Evolutionary conservation across 2,329 filamentous ascomycete genomes (phyloP).

Genomic region (Macrophomina tecta): DNA sequence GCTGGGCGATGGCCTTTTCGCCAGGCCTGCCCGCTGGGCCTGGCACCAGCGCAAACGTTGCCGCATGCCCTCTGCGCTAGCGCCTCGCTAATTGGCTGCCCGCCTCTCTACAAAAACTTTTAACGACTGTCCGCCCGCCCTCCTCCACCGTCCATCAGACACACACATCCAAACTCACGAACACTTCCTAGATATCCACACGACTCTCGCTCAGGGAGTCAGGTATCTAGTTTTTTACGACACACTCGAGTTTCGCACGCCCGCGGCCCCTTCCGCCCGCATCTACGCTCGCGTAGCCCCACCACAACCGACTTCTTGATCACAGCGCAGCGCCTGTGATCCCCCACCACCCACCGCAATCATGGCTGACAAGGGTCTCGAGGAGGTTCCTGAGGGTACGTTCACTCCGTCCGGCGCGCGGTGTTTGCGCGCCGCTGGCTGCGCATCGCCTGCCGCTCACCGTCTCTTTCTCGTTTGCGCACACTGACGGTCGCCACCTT

Average conservation of each 20-base stretch:
- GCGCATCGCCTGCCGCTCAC: slow-evolving; percentile 17
- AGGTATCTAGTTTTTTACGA: slow-evolving; percentile 52
- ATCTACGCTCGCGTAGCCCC: slow-evolving; percentile 49
- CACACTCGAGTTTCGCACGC: slow-evolving; percentile 33
- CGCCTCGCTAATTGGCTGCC: slow-evolving; percentile 30
- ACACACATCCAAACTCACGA: slow-evolving; percentile 34
- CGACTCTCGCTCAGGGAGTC: slow-evolving; percentile 54
- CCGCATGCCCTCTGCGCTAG: slow-evolving; percentile 28
- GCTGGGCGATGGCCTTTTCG: not conserved
- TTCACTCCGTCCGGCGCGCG: slow-evolving; percentile 37
- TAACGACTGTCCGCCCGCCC: slow-evolving; percentile 34
- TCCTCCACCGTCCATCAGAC: slow-evolving; percentile 37
- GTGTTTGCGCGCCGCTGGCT: not conserved
- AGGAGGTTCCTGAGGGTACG: slow-evolving; percentile 95
- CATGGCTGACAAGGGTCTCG: slow-evolving; percentile 99
- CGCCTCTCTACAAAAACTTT: slow-evolving; percentile 29
- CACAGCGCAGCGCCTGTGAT: slow-evolving; percentile 72
- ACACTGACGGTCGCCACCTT: slow-evolving; percentile 35
- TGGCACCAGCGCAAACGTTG: slow-evolving; percentile 21
- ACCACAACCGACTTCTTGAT: slow-evolving; percentile 40
- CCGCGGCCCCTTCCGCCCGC: slow-evolving; percentile 49
- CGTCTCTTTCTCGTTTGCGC: not conserved
- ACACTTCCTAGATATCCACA: slow-evolving; percentile 48
- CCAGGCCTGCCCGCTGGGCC: not conserved
- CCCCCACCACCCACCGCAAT: slow-evolving; percentile 69